Evolutionary conservation across 2,329 filamentous ascomycete species (phyloP).

Genomic region (Ceratocystis albifundus): DNA sequence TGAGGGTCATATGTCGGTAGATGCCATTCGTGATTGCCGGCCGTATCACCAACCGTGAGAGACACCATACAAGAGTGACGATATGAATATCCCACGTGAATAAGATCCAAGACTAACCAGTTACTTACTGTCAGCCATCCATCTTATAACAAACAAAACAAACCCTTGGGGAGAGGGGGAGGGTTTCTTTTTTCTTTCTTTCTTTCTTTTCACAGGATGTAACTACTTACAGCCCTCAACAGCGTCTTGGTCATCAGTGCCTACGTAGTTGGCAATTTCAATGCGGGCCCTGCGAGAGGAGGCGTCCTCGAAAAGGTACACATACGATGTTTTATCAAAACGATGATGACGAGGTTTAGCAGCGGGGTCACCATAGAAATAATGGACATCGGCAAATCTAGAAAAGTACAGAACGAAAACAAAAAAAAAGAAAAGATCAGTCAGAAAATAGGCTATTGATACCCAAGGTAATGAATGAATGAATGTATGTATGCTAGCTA

Average conservation of each 20-base stretch:
- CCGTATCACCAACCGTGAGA: conserved; percentile 44
- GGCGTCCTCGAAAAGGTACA: conserved; percentile 68
- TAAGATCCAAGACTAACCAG: conserved; percentile 57
- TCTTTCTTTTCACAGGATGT: conserved; percentile 44
- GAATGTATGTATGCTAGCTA: too few species aligned
- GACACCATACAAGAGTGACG: conserved; percentile 62
- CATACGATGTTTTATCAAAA: conserved; percentile 68
- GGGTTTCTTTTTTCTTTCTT: too few species aligned
- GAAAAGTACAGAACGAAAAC: conserved; percentile 22
- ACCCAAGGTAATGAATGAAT: background rate
- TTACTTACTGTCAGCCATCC: conserved; percentile 59
- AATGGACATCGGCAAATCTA: conserved; percentile 69
- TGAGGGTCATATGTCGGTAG: conserved; percentile 59
- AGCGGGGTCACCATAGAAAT: conserved; percentile 60
- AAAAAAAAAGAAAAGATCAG: too few species aligned
- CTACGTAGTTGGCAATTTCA: conserved; percentile 64
- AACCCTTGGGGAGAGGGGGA: too few species aligned
- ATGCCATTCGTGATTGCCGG: conserved; percentile 56
- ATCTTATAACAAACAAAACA: too few species aligned
- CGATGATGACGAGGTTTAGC: conserved; percentile 63
- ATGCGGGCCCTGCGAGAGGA: conserved; percentile 55
- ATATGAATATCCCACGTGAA: conserved; percentile 58
- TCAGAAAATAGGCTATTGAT: background rate
- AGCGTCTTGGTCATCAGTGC: conserved; percentile 65
- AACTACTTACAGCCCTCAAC: conserved; percentile 58